phyloP scores from a whole-genome alignment of 2,329 filamentous ascomycete species.

The Botrytis sinoallii region DNA sequence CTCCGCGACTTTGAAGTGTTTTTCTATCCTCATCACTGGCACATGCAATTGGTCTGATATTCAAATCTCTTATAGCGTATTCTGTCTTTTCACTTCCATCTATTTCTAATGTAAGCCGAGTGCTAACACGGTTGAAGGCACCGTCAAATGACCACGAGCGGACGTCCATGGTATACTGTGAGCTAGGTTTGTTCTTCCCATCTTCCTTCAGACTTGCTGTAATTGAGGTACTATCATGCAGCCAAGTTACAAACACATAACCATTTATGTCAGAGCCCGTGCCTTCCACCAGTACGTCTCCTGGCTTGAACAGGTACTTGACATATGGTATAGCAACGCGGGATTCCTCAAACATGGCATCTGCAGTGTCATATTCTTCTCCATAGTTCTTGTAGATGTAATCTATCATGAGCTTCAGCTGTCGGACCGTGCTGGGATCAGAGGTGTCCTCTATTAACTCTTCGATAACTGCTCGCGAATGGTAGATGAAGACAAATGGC shows the following conservation, averaged over 20 bases:
- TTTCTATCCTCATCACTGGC: not conserved
- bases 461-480: no score
- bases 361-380: not conserved
- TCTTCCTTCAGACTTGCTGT: not conserved
- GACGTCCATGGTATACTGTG: not conserved
- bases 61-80: not conserved
- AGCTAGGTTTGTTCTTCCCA: not conserved
- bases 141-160: not conserved
- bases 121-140: not conserved
- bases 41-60: not conserved
- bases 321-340: not conserved
- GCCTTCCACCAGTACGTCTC: not conserved
- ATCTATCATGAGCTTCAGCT: not conserved
- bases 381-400: not conserved
- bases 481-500: no score
- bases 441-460: not conserved
- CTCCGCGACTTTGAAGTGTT: not conserved
- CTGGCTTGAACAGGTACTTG: not conserved
- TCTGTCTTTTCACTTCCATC: not conserved
- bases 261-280: not conserved
- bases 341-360: not conserved
- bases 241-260: not conserved
- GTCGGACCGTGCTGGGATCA: not conserved
- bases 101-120: not conserved
- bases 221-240: not conserved